These are phyloP conservation scores for Colletotrichum euphorbiae DNA, from an alignment of 2,329 filamentous ascomycete species.

Conservation along the genomic window DNA sequence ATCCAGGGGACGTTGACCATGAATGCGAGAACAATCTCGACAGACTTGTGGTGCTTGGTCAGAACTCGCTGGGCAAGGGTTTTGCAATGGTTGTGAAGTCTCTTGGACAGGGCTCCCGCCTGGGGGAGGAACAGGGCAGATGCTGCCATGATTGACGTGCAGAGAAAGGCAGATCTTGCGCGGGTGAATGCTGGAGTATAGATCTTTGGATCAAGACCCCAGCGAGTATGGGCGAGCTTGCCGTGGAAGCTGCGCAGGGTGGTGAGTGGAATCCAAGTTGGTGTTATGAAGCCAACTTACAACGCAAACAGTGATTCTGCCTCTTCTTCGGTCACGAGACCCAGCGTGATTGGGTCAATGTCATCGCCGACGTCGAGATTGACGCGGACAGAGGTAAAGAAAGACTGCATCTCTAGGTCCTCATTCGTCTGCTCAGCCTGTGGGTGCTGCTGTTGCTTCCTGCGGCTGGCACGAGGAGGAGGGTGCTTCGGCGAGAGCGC, in stretches of 20 bases:
- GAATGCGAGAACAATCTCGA: slow-evolving; percentile 80
- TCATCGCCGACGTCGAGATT: slow-evolving; percentile 72
- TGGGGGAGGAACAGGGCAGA: slow-evolving; percentile 76
- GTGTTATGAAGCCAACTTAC: slow-evolving; percentile 55
- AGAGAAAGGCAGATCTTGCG: slow-evolving; percentile 75
- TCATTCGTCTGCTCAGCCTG: slow-evolving; percentile 48
- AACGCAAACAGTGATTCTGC: slow-evolving; percentile 73
- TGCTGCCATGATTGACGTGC: slow-evolving; percentile 77
- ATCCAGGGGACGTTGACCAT: slow-evolving; percentile 84
- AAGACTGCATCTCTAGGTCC: slow-evolving; percentile 66
- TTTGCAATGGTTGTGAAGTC: slow-evolving; percentile 73
- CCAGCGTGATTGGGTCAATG: slow-evolving; percentile 76
- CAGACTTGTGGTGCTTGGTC: slow-evolving; percentile 71
- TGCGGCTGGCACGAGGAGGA: slow-evolving; percentile 33
- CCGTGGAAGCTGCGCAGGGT: slow-evolving; percentile 68
- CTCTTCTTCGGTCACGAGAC: slow-evolving; percentile 74
- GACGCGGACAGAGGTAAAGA: slow-evolving; percentile 74
- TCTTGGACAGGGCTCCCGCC: slow-evolving; percentile 71
- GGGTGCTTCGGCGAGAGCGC: slow-evolving; percentile 40
- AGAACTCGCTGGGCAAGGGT: slow-evolving; percentile 72
- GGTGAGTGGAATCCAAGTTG: slow-evolving; percentile 13
- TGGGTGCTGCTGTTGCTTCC: slow-evolving; percentile 33
- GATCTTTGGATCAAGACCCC: slow-evolving; percentile 76
- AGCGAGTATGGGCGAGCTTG: slow-evolving; percentile 77
- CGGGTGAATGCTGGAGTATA: slow-evolving; percentile 76